Evolutionary conservation across 352 stramenopile genomes (phyloP).

Genomic region (Bremia lactucae): DNA sequence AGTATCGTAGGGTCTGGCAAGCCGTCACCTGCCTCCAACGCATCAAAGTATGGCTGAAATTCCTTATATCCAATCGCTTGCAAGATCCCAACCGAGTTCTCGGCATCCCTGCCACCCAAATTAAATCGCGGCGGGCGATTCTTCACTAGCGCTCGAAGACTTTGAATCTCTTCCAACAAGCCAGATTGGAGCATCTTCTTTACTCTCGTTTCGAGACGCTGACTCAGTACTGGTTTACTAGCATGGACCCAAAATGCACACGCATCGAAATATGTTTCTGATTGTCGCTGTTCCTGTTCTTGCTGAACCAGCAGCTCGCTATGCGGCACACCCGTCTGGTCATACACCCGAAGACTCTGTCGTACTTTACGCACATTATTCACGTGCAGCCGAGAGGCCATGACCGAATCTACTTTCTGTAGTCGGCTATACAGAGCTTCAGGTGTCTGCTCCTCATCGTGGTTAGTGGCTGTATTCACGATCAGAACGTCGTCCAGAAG

Average conservation of each 20-base stretch:
- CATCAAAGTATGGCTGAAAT: constrained; percentile 77
- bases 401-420: constrained; percentile 65
- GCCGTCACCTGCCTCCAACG: constrained; percentile 27
- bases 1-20: constrained; percentile 17
- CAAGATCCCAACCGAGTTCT: constrained; percentile 61
- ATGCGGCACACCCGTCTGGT: constrained; percentile 66
- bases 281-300: constrained; percentile 28
- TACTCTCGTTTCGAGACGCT: constrained; percentile 59
- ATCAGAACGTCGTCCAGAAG: constrained; percentile 64
- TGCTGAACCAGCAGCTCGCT: constrained; percentile 59
- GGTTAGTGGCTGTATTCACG: constrained; percentile 1
- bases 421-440: constrained; percentile 57
- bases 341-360: constrained; percentile 76
- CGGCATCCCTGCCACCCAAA: constrained; percentile 10
- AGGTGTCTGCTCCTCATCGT: constrained; percentile 23
- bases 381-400: constrained; percentile 70
- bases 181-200: constrained; percentile 72
- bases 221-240: constrained; percentile 45
- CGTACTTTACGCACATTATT: constrained; percentile 84
- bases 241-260: constrained; percentile 82
- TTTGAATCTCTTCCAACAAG: constrained; percentile 69
- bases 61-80: constrained; percentile 89
- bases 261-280: constrained; percentile 65
- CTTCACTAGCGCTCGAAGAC: constrained; percentile 35
- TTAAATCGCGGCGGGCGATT: constrained; percentile 32